phyloP scores from a whole-genome alignment of 495 filamentous ascomycete genomes.

The Astrothelium subdiscretum region DNA sequence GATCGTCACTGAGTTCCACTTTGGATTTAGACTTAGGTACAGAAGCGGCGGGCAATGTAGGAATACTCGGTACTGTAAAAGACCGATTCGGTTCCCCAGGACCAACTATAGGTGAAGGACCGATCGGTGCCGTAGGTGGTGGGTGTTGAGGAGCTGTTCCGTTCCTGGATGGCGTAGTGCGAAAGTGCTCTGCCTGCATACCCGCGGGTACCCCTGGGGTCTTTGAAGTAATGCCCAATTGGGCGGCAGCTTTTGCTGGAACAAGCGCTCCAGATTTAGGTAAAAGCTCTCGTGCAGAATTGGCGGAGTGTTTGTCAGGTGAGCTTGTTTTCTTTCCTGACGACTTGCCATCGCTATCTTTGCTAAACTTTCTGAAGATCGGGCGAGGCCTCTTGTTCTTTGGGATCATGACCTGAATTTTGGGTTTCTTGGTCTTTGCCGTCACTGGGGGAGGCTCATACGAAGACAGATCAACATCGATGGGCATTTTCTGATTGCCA shows the following conservation, averaged over 20 bases:
- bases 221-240: neutral
- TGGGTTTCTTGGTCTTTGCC: slow-evolving; percentile 12
- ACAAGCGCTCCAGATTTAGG: neutral
- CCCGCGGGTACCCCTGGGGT: neutral
- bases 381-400: slow-evolving; percentile 4
- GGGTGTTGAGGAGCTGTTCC: neutral
- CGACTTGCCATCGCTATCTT: neutral
- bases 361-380: neutral
- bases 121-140: neutral
- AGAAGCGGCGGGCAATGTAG: neutral
- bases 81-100: neutral
- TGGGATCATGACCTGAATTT: slow-evolving; percentile 24
- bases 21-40: neutral
- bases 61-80: neutral
- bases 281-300: neutral
- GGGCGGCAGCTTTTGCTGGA: neutral
- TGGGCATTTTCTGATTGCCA: neutral
- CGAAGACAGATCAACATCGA: neutral
- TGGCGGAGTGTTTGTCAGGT: neutral
- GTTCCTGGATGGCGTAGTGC: neutral
- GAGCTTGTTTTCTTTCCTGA: slow-evolving; percentile 8
- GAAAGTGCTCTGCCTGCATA: neutral
- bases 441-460: neutral
- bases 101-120: neutral
- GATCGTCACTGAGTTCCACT: neutral